Evolutionary conservation across 768 basidiomycete species (phyloP).

Genomic region (Mycena filopes): DNA sequence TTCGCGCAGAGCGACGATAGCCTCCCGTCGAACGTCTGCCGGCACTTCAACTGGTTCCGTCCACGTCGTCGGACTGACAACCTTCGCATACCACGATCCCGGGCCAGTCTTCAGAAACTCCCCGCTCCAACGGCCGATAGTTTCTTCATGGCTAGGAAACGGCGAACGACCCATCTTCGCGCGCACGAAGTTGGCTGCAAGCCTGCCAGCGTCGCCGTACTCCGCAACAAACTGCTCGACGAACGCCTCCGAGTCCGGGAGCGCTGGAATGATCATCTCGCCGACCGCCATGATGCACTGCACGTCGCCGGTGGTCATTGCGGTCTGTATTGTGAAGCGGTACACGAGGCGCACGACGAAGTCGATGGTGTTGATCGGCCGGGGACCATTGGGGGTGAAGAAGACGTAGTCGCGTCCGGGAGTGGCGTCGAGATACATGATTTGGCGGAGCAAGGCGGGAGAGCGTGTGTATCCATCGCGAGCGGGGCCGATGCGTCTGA

Average conservation of each 20-base stretch:
- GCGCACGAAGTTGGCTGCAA: too few relatives aligned
- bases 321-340: too few relatives aligned
- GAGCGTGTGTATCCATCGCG: slow-evolving; percentile 18
- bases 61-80: too few relatives aligned
- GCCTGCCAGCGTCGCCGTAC: too few relatives aligned
- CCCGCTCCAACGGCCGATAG: slow-evolving; percentile 5
- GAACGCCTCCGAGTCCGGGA: slow-evolving; percentile 15
- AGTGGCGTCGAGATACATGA: slow-evolving; percentile 12
- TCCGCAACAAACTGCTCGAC: slow-evolving; percentile 7
- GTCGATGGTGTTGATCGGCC: too few relatives aligned
- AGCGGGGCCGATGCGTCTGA: slow-evolving; percentile 9
- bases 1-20: slow-evolving; percentile 6
- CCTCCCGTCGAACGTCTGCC: slow-evolving; percentile 2
- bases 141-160: too few relatives aligned
- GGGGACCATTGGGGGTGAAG: too few relatives aligned
- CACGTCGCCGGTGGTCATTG: slow-evolving; percentile 13
- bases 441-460: slow-evolving; percentile 15
- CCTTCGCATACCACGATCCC: slow-evolving; percentile 6
- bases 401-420: too few relatives aligned
- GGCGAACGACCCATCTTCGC: too few relatives aligned
- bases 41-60: too few relatives aligned
- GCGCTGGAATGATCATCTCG: slow-evolving; percentile 3
- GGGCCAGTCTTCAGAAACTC: slow-evolving; percentile 4
- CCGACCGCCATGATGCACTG: slow-evolving; percentile 7
- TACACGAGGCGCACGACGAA: too few relatives aligned